Evolutionary conservation across 257 asterid species (phyloP), one percentile per base, ranked within the genome.

Genomic region (Lycium barbarum): DNA sequence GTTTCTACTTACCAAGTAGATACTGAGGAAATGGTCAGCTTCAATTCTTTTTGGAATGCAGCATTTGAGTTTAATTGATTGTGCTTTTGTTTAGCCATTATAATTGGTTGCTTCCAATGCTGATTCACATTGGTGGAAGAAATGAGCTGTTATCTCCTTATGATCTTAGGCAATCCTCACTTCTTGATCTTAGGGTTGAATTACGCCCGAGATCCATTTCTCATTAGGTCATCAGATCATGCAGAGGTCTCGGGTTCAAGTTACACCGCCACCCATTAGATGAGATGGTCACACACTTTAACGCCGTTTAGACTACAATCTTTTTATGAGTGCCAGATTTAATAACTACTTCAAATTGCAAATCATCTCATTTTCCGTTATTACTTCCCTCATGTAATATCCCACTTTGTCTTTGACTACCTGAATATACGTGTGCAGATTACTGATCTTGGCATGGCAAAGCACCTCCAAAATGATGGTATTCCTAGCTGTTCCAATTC

Each of bases 391-490:
- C 33, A 9, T 18, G 26, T 68, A 68, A 6, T 67, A 51, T 67
- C 22, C 67, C 49, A 17, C 80, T 51, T 65, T 53, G 18, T 65
- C 18, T 40, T 40, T 83, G 18, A 65, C 53, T 33, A 26, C 13
- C 15, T 14, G 26, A 12, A 62, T 43, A 53, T 84, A 17, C 35
- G 51, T 81, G 20, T 89, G 90, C 93, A 96, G 99, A 95, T 97
- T 79, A 91, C 98, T 40, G 99, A 97, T 92, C 98, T 97, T 83
- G 99, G 98, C 82, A 94, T 97, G 99, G 99, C 99, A 33, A 97
- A 91, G 86, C 99, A 94, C 88, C 87, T 97, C 6, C 92, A 87
- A 1, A 91, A 73, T 72, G 99, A 95, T 58, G 99, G 95, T 43
- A 78, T 88, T 76, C 88, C 90, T 78, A 94, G 98, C 85, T 84